Evolutionary conservation across 2,329 filamentous ascomycete genomes (phyloP).

Genomic region (Paracorniculantispora psalliotae): DNA sequence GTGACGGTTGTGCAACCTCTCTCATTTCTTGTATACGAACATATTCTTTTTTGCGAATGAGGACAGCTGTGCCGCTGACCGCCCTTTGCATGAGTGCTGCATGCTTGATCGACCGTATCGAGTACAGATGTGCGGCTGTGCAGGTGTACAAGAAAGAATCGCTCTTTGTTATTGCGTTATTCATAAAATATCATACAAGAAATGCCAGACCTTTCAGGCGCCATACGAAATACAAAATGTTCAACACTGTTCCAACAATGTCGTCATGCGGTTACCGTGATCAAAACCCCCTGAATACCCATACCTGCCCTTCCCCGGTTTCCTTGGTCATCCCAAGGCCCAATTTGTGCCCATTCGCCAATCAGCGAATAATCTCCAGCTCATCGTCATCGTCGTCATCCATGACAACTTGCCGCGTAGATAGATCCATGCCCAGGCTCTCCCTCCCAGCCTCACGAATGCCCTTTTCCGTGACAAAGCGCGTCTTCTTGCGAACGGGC

Average conservation of each 20-base stretch:
- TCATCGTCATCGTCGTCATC: constrained; percentile 43
- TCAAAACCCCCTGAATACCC: not conserved
- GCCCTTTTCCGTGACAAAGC: constrained; percentile 73
- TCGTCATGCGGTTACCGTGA: not conserved
- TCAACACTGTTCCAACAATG: constrained; percentile 8
- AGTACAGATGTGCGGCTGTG: no score
- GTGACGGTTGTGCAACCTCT: not conserved
- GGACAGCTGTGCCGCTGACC: not conserved
- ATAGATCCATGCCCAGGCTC: constrained; percentile 56
- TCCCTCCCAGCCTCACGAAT: constrained; percentile 73
- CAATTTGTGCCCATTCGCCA: not conserved
- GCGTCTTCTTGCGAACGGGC: constrained; percentile 65
- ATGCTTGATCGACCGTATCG: not conserved
- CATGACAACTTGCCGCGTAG: constrained; percentile 29
- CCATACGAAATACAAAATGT: not conserved
- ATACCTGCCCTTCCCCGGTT: not conserved
- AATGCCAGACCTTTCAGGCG: constrained; percentile 2
- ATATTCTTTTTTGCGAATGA: not conserved
- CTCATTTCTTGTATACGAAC: not conserved
- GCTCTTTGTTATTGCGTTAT: not conserved
- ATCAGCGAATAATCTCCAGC: constrained; percentile 40
- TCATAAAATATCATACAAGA: constrained; percentile 9
- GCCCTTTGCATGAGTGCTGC: not conserved
- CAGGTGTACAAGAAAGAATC: not conserved
- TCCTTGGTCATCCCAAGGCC: not conserved